Conservation (phyloP, 2,329 filamentous ascomycete genomes). For the Colletotrichum filicis region DNA sequence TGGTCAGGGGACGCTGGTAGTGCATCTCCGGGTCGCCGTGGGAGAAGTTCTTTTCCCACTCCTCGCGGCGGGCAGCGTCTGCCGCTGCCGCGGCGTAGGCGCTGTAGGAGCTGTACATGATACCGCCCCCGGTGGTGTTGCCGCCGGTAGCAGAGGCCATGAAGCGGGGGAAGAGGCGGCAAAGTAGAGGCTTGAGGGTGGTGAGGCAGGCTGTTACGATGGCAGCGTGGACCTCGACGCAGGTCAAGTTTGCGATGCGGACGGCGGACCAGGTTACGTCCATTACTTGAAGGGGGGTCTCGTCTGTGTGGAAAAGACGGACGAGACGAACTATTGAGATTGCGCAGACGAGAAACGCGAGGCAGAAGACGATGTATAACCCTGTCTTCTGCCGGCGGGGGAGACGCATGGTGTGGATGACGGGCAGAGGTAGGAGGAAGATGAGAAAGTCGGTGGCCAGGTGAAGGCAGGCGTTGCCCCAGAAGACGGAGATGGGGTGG, state of each 20-base stretch:
- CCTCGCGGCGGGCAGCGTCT: constrained; percentile 9
- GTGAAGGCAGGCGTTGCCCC: constrained; percentile 39
- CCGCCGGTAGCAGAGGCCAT: background rate
- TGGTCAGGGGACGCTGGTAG: constrained; percentile 36
- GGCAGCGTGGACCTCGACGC: constrained; percentile 48
- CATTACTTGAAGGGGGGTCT: constrained; percentile 11
- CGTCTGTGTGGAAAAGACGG: constrained; percentile 38
- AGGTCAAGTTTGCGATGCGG: constrained; percentile 47
- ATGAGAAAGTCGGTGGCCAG: constrained; percentile 41
- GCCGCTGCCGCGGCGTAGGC: constrained; percentile 1
- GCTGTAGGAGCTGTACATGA: background rate
- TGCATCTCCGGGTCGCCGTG: background rate
- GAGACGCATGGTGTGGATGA: constrained; percentile 56
- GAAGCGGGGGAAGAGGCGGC: constrained; percentile 45
- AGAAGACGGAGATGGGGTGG: constrained; percentile 38
- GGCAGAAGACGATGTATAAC: constrained; percentile 49
- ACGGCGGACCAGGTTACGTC: constrained; percentile 44
- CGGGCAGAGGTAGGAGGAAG: constrained; percentile 50
- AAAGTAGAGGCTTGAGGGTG: constrained; percentile 50
- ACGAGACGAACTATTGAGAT: constrained; percentile 47
- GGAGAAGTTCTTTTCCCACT: constrained; percentile 33
- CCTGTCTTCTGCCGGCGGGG: constrained; percentile 53
- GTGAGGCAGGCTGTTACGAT: constrained; percentile 50
- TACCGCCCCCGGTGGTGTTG: background rate
- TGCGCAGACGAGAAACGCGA: constrained; percentile 53